Percentiles rank a stretch among this genome's conserved stretches.
Conservation (phyloP, 2,329 filamentous ascomycete species). For the Pseudogymnoascus sp. region DNA sequence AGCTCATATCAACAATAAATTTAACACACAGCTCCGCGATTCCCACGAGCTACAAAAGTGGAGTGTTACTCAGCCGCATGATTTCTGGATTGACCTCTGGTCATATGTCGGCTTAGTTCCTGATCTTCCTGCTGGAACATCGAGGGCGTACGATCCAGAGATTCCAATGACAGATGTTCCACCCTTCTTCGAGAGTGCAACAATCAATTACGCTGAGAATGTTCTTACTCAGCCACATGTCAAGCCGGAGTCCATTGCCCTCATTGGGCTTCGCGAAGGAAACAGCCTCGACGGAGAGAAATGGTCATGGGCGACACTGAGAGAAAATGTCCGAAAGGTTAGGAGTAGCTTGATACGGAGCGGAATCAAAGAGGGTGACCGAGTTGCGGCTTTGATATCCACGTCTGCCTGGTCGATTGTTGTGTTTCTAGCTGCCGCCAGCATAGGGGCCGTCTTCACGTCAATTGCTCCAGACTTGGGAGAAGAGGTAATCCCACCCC, state of each 20-base stretch:
- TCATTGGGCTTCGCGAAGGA: slow-evolving; percentile 9
- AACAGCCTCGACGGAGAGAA: slow-evolving; percentile 3
- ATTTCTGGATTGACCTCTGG: slow-evolving; percentile 11
- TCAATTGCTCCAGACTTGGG: not conserved
- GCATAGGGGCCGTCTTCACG: slow-evolving; percentile 1
- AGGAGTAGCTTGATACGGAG: slow-evolving; percentile 6
- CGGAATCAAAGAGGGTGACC: not conserved
- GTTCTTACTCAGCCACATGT: slow-evolving; percentile 10
- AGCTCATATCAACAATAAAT: slow-evolving; percentile 10
- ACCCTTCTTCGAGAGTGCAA: slow-evolving; percentile 7
- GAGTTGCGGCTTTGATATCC: slow-evolving; percentile 2
- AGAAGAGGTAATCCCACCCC: not conserved
- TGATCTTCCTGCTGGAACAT: slow-evolving; percentile 1
- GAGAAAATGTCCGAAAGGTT: slow-evolving; percentile 7
- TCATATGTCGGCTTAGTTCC: slow-evolving; percentile 7
- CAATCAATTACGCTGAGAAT: slow-evolving; percentile 10
- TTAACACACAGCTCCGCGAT: not conserved
- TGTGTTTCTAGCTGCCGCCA: slow-evolving; percentile 2
- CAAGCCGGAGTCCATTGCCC: not conserved
- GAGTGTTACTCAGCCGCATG: slow-evolving; percentile 8
- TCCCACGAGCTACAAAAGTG: slow-evolving; percentile 9
- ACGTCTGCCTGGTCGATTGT: not conserved
- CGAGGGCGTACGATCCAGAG: slow-evolving; percentile 8
- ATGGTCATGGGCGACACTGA: slow-evolving; percentile 8
- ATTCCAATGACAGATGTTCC: slow-evolving; percentile 10